Conservation (phyloP, 1,284 basidiomycete genomes). For the Lentinus polychrous region DNA sequence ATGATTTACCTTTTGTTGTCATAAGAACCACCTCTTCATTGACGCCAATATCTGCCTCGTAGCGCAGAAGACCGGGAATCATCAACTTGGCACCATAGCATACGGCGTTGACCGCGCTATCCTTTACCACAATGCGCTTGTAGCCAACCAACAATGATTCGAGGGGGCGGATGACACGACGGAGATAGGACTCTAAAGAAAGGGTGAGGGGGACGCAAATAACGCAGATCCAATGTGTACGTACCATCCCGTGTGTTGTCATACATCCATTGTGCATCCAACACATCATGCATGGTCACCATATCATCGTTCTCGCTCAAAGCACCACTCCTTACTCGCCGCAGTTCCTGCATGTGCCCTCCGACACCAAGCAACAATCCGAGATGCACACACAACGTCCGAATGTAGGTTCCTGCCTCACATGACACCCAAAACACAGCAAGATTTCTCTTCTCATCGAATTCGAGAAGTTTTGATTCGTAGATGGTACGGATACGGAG, state of each 20-base stretch:
- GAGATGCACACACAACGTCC: constrained; percentile 96
- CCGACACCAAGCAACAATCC: constrained; percentile 94
- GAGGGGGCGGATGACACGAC: constrained; percentile 90
- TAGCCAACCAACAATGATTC: constrained; percentile 94
- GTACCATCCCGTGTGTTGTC: constrained; percentile 95
- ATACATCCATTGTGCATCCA: constrained; percentile 98
- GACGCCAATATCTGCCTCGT: constrained; percentile 92
- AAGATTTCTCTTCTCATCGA: constrained; percentile 95
- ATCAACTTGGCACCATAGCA: constrained; percentile 99
- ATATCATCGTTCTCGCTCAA: constrained; percentile 98
- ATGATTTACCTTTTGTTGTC: constrained; percentile 86
- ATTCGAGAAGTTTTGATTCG: constrained; percentile 94
- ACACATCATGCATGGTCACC: constrained; percentile 99
- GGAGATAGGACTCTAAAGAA: constrained; percentile 84
- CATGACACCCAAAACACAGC: constrained; percentile 99
- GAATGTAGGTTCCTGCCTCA: constrained; percentile 98
- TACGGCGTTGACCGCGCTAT: constrained; percentile 98
- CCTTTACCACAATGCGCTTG: constrained; percentile 99
- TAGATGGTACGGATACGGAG: constrained; percentile 97
- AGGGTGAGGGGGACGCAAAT: constrained; percentile 2
- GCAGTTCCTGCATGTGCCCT: constrained; percentile 99
- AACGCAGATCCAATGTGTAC: constrained; percentile 6
- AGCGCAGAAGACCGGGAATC: constrained; percentile 97
- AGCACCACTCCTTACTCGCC: constrained; percentile 92
- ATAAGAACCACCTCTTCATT: constrained; percentile 98